Base-by-base conservation (phyloP, 2,329 filamentous ascomycete genomes). In the Capronia coronata region DNA sequence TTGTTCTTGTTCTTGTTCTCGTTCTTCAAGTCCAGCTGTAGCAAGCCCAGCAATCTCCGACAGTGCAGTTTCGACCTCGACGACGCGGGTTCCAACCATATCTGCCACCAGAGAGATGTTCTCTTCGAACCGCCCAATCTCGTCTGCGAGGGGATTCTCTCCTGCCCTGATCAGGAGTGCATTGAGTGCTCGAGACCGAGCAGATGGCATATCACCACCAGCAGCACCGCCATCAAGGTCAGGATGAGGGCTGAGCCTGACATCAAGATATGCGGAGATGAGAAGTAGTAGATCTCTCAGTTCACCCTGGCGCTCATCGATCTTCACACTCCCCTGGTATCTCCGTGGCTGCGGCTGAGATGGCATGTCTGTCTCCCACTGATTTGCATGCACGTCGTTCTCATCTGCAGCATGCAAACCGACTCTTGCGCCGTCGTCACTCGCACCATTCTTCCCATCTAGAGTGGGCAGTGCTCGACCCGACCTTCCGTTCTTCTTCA, bases 261-360 rank as follows among this genome's bases (percentile, higher is more conserved):
- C 18, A 16, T 51, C 40, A 4, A 56, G 27, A 43, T 51, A 56
- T 9, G 51, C 42, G 9, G 54, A 35, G 21, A 54, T 46, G 18
- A 52, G 30, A n/a, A 51, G 40, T 5, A 54, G 22, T 10, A 51
- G 22, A 34, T 56, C 54, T 32, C 43, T 43, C 13, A 53, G 16
- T 9, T 29, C 22, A 10, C 25, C 4, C 7, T 30, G 11, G 2
- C 22, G 8, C 30, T 45, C 29, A 35, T 11, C 8, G 9, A 21
- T 23, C 1, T 35, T 21, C 25, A 10, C 6, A 5, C 25, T 27
- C 10, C 25, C 25, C 5, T 27, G 25, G 6, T 27, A 10, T 27
- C 6, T 6, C 25, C 25, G 25, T 5, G 25, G 25, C 25, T 27
- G 25, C 25, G n/a, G 2, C n/a, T 47, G 18, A n/a, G 16, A 14